These are phyloP conservation scores for Kluyveromyces wickerhamii DNA, from an alignment of 805 yeast genomes.

Conservation along the genomic window DNA sequence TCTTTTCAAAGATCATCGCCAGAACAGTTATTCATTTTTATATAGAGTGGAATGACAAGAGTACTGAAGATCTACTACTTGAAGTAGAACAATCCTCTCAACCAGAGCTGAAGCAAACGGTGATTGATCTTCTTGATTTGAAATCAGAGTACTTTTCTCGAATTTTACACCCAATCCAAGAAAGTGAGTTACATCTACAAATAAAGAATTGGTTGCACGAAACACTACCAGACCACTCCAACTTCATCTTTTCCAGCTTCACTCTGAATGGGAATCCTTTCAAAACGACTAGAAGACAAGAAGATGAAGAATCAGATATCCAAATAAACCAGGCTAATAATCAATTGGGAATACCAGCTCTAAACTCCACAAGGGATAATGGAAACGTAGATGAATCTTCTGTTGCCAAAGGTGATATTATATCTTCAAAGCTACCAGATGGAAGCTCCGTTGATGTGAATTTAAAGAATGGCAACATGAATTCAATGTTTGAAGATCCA, in stretches of 20 bases:
- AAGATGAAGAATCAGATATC: too few species aligned
- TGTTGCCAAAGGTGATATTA: too few species aligned
- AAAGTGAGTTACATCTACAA: constrained; percentile 3
- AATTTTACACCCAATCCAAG: neutral
- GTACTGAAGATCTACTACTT: neutral
- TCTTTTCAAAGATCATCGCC: neutral
- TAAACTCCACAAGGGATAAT: too few species aligned
- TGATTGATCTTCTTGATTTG: neutral
- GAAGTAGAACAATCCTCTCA: neutral
- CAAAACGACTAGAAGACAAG: too few species aligned
- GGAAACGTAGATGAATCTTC: too few species aligned
- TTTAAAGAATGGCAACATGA: too few species aligned
- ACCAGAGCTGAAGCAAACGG: neutral
- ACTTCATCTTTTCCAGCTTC: neutral
- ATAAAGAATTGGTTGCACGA: constrained; percentile 1
- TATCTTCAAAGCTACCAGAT: too few species aligned
- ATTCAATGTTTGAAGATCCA: too few species aligned
- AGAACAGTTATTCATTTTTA: neutral
- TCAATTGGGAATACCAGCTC: too few species aligned
- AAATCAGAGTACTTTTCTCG: neutral
- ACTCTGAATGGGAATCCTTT: neutral
- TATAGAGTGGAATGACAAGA: neutral
- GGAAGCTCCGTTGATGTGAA: too few species aligned
- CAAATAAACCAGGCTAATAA: too few species aligned
- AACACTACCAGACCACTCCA: neutral